Base-by-base conservation (phyloP, 2,329 filamentous ascomycete species). In the Penicillium carneum region DNA sequence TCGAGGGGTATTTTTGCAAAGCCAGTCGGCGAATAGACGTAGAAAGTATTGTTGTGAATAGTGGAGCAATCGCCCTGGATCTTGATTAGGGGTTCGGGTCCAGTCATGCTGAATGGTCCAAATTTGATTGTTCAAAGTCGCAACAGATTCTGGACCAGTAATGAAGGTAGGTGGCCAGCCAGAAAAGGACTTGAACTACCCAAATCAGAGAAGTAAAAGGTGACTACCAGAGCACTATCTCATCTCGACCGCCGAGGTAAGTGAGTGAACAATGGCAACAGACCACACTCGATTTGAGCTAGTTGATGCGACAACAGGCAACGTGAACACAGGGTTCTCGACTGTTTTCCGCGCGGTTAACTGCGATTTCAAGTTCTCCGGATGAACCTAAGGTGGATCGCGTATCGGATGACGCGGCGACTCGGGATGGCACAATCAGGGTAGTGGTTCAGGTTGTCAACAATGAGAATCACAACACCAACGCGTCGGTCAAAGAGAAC, bases 31-130 rank as follows among this genome's bases (percentile, higher is more conserved):
- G 92, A 91, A 76, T 92, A 96, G 47, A 90, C 88, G 80, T 96
- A 98, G 55, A 98, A 86, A 12, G 88, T 92, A 76, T 93, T 88
- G 74, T 93, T 84, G 81, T 91, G 84, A 63, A 97, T 85, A 72
- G 90, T 87, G 60, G 93, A 92, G 79, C 94, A 98, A 72, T 91
- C 88, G 77, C 89, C 87, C 76, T 88, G 86, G 75, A 97, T 81
- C 64, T 88, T 82, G 73, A 87, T 84, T 55, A 85, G 81, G 54
- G 93, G 92, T 72, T 87, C 80, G 50, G 92, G 92, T 59, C 89
- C 82, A 72, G 87, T 81, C 92, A 96, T 96, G 47, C 71, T 72
- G 68, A 63, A 63, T 42, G 46, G 54, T 38, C 20, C 29, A 51
- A 56, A 59, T 10, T 26, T 66, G 62, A 63, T 42, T 46, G 59